Percentiles rank a stretch among this genome's conserved stretches.
Evolutionary conservation across 805 yeast genomes (phyloP).

Genomic region (Kodamaea restingae): DNA sequence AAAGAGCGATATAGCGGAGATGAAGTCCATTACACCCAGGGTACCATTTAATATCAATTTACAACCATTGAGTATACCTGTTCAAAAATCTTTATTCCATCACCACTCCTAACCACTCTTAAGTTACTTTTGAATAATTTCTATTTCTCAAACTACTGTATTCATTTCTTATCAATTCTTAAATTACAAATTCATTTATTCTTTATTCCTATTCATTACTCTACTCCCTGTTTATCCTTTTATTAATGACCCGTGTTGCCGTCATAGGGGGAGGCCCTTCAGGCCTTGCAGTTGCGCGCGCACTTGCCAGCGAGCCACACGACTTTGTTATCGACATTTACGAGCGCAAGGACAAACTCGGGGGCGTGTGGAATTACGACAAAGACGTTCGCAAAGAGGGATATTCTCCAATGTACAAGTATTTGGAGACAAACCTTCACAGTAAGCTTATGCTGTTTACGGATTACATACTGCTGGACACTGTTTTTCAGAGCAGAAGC

Average conservation of each 20-base stretch:
- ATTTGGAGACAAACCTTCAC: slow-evolving; percentile 38
- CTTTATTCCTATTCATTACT: too few relatives aligned
- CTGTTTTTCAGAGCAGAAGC: slow-evolving; percentile 15
- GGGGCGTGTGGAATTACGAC: slow-evolving; percentile 44
- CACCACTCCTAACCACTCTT: too few relatives aligned
- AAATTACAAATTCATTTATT: too few relatives aligned
- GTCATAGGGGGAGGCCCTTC: slow-evolving; percentile 25
- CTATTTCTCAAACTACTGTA: too few relatives aligned
- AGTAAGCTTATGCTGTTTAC: slow-evolving; percentile 45
- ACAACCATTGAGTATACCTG: too few relatives aligned
- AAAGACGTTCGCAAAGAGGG: slow-evolving; percentile 9
- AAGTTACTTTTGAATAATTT: too few relatives aligned
- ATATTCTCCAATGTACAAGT: slow-evolving; percentile 23
- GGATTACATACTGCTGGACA: slow-evolving; percentile 24
- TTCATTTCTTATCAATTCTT: too few relatives aligned
- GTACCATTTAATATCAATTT: too few relatives aligned
- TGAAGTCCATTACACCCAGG: too few relatives aligned
- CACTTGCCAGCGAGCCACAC: slow-evolving; percentile 18
- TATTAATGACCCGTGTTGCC: slow-evolving; percentile 15
- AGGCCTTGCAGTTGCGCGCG: slow-evolving; percentile 24
- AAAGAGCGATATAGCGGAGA: too few relatives aligned
- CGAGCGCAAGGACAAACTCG: slow-evolving; percentile 36
- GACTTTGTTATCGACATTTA: slow-evolving; percentile 33
- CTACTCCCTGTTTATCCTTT: too few relatives aligned
- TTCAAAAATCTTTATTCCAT: too few relatives aligned